These are phyloP conservation scores for Luffa acutangula DNA, from an alignment of 306 rosid species.

Conservation along the genomic window DNA sequence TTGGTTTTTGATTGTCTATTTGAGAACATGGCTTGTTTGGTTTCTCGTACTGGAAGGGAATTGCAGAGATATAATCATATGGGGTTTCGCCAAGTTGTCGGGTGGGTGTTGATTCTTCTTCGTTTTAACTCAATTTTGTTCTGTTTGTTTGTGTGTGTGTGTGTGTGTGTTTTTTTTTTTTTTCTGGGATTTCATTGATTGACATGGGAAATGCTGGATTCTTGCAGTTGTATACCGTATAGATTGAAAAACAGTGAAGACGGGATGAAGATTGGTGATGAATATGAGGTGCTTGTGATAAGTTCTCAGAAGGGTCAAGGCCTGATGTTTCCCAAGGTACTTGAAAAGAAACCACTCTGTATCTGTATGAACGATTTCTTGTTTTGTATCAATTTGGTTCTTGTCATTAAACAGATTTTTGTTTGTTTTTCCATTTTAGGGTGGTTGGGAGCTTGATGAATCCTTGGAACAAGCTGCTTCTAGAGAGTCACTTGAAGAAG, in stretches of 20 bases:
- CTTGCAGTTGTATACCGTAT: slow-evolving; percentile 87
- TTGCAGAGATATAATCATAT: slow-evolving; percentile 68
- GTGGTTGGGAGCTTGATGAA: slow-evolving; percentile 99
- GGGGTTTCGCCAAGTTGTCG: slow-evolving; percentile 97
- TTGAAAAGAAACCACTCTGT: not conserved
- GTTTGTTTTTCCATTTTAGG: slow-evolving; percentile 19
- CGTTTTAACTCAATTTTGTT: not conserved
- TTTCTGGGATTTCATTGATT: not conserved
- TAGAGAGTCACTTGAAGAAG: slow-evolving; percentile 90
- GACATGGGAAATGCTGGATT: not conserved
- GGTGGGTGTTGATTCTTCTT: slow-evolving; percentile 25
- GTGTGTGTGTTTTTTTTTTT: too few relatives aligned
- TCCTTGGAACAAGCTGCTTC: slow-evolving; percentile 86
- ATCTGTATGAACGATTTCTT: not conserved
- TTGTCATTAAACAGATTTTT: not conserved
- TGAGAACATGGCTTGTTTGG: slow-evolving; percentile 48
- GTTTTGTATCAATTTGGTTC: not conserved
- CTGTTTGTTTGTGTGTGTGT: not conserved
- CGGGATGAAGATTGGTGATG: slow-evolving; percentile 28
- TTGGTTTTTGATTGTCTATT: not conserved
- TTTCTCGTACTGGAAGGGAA: slow-evolving; percentile 82
- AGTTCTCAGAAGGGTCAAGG: slow-evolving; percentile 83
- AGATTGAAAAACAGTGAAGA: slow-evolving; percentile 43
- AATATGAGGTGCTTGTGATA: slow-evolving; percentile 68
- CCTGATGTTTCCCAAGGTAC: slow-evolving; percentile 85